Evolutionary conservation across 2,329 filamentous ascomycete genomes (phyloP).

Genomic region (Talaromyces atroroseus): DNA sequence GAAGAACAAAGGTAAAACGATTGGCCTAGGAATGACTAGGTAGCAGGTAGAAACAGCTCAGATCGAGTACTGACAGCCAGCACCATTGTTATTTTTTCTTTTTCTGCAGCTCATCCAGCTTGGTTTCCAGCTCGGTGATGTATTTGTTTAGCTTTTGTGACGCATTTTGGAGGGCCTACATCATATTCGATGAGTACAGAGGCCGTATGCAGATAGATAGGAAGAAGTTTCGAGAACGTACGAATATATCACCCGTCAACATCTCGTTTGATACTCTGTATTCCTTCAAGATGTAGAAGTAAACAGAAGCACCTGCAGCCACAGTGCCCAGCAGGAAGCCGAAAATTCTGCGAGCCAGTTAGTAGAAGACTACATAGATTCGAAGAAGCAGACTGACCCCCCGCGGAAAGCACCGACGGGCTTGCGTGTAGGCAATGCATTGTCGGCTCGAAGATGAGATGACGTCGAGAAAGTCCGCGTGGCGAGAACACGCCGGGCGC

Average conservation of each 20-base stretch:
- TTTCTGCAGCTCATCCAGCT: constrained; percentile 63
- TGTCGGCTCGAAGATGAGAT: constrained; percentile 27
- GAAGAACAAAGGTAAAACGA: neutral
- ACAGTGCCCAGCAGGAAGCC: constrained; percentile 85
- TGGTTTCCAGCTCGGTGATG: constrained; percentile 74
- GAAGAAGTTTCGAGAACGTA: constrained; percentile 48
- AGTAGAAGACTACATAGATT: constrained; percentile 12
- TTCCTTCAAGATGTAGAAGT: constrained; percentile 88
- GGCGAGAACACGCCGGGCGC: constrained; percentile 19
- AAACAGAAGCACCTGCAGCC: constrained; percentile 72
- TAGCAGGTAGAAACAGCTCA: neutral
- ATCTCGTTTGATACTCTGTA: constrained; percentile 92
- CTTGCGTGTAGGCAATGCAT: constrained; percentile 50
- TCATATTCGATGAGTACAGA: neutral
- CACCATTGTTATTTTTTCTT: constrained; percentile 50
- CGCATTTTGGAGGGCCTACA: constrained; percentile 75
- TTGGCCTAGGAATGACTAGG: neutral
- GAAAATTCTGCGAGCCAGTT: constrained; percentile 60
- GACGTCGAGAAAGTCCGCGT: constrained; percentile 32
- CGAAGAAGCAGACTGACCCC: constrained; percentile 50
- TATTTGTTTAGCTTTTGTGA: constrained; percentile 83
- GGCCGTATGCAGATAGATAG: neutral
- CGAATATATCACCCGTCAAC: constrained; percentile 91
- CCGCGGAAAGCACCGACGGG: constrained; percentile 67
- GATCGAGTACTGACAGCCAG: neutral